A percentile compares a stretch with the other conserved stretches of the same genome.
phyloP scores from a whole-genome alignment of 2,329 filamentous ascomycete genomes.

The Hypomyces rosellus region DNA sequence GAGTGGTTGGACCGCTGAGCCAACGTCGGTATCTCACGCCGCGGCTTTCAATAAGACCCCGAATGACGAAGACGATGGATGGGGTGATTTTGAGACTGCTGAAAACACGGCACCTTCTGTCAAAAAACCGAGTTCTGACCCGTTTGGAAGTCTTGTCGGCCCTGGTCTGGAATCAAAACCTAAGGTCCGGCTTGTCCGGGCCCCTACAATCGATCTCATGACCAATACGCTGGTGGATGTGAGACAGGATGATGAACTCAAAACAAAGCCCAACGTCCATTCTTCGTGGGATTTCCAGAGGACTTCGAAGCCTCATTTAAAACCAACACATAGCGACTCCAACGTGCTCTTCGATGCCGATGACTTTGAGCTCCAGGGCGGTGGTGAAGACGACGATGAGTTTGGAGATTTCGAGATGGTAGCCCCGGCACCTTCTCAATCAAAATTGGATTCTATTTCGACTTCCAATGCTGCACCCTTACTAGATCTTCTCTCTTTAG shows the following conservation, averaged over 20 bases:
- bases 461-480: slow-evolving; percentile 22
- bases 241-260: slow-evolving; percentile 6
- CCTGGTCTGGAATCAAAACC: slow-evolving; percentile 7
- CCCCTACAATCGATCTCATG: slow-evolving; percentile 48
- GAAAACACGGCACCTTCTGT: slow-evolving; percentile 22
- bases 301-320: slow-evolving; percentile 19
- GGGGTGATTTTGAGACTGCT: slow-evolving; percentile 62
- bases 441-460: slow-evolving; percentile 2
- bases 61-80: slow-evolving; percentile 55
- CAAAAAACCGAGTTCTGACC: background rate
- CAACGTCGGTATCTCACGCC: slow-evolving; percentile 8
- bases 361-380: slow-evolving; percentile 41
- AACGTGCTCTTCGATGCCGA: slow-evolving; percentile 63
- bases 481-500: slow-evolving; percentile 37
- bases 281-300: slow-evolving; percentile 6
- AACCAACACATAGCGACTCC: slow-evolving; percentile 29
- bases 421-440: slow-evolving; percentile 14
- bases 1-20: slow-evolving; percentile 14
- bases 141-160: background rate
- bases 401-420: slow-evolving; percentile 57
- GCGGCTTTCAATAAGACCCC: slow-evolving; percentile 11
- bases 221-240: slow-evolving; percentile 45
- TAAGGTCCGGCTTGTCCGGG: slow-evolving; percentile 30
- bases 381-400: slow-evolving; percentile 48
- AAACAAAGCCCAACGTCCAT: background rate